A percentile compares a stretch with the other conserved stretches of the same genome.
These are phyloP conservation scores for Fraxinus albicans DNA, from an alignment of 305 asterid species.

Conservation along the genomic window DNA sequence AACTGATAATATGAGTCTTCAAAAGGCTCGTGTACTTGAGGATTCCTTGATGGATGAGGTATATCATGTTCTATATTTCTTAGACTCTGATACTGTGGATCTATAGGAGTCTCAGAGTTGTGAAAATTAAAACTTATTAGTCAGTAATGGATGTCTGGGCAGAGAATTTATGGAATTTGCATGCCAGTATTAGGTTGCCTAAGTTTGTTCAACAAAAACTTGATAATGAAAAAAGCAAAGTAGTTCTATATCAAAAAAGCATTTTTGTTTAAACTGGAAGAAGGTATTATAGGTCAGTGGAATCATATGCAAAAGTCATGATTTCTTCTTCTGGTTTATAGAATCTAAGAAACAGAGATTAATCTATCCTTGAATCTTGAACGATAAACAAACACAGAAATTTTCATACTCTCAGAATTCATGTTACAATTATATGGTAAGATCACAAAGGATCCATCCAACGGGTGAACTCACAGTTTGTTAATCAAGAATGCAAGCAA, in stretches of 20 bases:
- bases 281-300: not conserved
- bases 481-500: not conserved
- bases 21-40: constrained; percentile 40
- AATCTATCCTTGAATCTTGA: not conserved
- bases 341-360: not conserved
- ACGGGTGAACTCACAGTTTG: not conserved
- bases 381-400: not conserved
- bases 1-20: constrained; percentile 70
- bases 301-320: not conserved
- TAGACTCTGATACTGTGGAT: not conserved
- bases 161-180: not conserved
- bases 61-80: not conserved
- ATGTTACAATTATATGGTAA: not conserved
- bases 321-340: not conserved
- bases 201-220: not conserved
- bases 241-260: not conserved
- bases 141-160: not conserved
- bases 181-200: not conserved
- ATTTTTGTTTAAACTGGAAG: not conserved
- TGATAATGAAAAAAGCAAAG: not conserved
- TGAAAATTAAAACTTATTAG: not conserved
- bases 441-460: not conserved
- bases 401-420: not conserved
- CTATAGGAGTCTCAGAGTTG: not conserved
- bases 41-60: constrained; percentile 63